Conservation (phyloP, 139 green algal genomes). For the Chlorella sp. region DNA sequence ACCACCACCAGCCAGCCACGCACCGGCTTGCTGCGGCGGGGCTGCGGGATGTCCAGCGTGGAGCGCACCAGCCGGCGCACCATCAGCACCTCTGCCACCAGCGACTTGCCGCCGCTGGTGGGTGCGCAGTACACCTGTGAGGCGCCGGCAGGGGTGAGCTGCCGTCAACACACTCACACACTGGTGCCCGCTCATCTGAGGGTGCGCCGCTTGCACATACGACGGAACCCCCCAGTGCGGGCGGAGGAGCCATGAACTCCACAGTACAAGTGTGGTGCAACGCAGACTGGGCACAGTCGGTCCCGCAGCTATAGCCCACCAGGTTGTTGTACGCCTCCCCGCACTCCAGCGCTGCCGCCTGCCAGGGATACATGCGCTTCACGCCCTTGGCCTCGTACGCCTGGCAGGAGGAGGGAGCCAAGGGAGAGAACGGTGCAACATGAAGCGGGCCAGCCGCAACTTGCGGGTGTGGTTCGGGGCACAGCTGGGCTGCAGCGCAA, state of each 20-base stretch:
- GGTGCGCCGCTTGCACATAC: too few relatives aligned
- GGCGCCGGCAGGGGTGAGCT: not conserved
- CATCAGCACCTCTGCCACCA: slow-evolving; percentile 88
- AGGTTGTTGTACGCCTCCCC: slow-evolving; percentile 41
- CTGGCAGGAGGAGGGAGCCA: not conserved
- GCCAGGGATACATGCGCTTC: slow-evolving; percentile 75
- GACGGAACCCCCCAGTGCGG: too few relatives aligned
- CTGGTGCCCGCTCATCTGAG: too few relatives aligned
- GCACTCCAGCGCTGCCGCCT: slow-evolving; percentile 71
- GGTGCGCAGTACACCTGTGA: slow-evolving; percentile 79
- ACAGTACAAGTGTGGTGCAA: too few relatives aligned
- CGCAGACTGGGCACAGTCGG: not conserved
- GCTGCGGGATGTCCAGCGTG: not conserved
- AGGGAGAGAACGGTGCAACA: not conserved
- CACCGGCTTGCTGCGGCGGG: slow-evolving; percentile 24
- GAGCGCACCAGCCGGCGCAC: slow-evolving; percentile 54
- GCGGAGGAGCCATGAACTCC: too few relatives aligned
- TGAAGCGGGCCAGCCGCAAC: not conserved
- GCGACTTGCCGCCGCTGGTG: slow-evolving; percentile 84
- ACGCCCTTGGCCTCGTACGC: slow-evolving; percentile 60
- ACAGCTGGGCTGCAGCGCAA: too few relatives aligned
- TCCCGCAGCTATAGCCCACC: not conserved
- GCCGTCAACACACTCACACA: too few relatives aligned
- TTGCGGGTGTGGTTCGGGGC: too few relatives aligned
- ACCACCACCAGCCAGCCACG: too few relatives aligned